Evolutionary conservation across 1,284 basidiomycete species (phyloP), one percentile per base, ranked within the genome.

Genomic region (Stygiomarasmius scandens): DNA sequence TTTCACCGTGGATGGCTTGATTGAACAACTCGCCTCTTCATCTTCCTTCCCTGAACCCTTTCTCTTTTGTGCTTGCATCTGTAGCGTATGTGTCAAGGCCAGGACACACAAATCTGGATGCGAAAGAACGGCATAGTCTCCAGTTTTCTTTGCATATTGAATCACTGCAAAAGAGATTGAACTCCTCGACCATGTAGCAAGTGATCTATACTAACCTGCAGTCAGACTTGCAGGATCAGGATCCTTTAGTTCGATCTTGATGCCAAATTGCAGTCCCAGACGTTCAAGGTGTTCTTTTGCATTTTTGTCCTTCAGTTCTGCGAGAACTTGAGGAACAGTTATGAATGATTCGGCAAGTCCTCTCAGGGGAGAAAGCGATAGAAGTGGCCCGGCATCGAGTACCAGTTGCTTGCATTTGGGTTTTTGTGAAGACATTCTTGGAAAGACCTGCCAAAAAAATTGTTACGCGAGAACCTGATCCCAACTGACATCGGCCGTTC

Each of bases 121-220:
- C 9, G 95, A 98, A 29, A 99, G 82, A 47, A 96, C 96, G 34
- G 93, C 82, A 69, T 95, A 96, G 74, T 99, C 97, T 74, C 97
- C 97, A 0, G 96, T 98, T 79, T 94, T 93, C 79, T 94, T 96
- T 2, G 97, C 93, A 74, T 90, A 92, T 61, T 91, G 89, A 52
- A 92, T 92, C 9, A 96, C 97, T 93, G 58, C 49, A 58, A 4
- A 49, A 45, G 20, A 56, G 63, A 49, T 65, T 57, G 61, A 34
- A 64, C 48, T 6, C 24, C 22, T 52, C 58, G 48, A 34, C 55
- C 34, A 58, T 45, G 49, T 36, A 4, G 11, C 46, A 41, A 44
- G 4, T n/a, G 25, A 9, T 16, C 14, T 3, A 2, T 0, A 73
- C 84, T 46, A 63, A 95, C 95, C 92, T 75, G 90, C 84, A 10